Percentiles rank a stretch among this genome's conserved stretches.
phyloP scores from a whole-genome alignment of 306 rosid species.

The Pyrus betulifolia region DNA sequence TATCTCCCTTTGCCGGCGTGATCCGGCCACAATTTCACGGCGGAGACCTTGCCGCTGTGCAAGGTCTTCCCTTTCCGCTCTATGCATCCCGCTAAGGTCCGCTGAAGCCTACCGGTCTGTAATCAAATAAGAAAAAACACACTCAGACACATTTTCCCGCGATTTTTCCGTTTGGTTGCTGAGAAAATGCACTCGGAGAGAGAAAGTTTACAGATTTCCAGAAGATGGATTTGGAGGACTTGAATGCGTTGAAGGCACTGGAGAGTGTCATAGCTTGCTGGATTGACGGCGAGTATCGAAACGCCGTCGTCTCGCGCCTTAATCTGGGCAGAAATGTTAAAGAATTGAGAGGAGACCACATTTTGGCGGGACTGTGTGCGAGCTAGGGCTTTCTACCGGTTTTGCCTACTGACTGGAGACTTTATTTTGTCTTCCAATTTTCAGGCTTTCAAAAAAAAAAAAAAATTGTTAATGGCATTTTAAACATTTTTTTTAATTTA shows the following conservation, averaged over 20 bases:
- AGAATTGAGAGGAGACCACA: too few relatives aligned
- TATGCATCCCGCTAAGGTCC: conserved; percentile 63
- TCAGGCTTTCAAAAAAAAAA: too few relatives aligned
- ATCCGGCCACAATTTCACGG: conserved; percentile 64
- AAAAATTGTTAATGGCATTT: too few relatives aligned
- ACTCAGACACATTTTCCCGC: not conserved
- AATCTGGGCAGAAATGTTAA: too few relatives aligned
- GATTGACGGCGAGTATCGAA: not conserved
- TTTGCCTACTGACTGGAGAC: too few relatives aligned
- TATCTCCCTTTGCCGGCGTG: conserved; percentile 65
- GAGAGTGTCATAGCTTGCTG: conserved; percentile 25
- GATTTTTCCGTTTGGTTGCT: conserved; percentile 4
- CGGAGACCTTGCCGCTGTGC: conserved; percentile 59
- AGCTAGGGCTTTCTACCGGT: not conserved
- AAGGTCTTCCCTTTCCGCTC: conserved; percentile 56
- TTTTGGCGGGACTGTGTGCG: not conserved
- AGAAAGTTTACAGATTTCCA: conserved; percentile 52
- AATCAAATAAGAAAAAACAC: not conserved
- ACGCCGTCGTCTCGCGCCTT: not conserved
- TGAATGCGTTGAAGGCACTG: conserved; percentile 26
- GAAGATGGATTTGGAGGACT: conserved; percentile 49
- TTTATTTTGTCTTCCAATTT: too few relatives aligned
- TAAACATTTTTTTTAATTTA: too few relatives aligned
- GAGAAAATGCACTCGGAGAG: conserved; percentile 2
- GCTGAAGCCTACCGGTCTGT: conserved; percentile 79